A percentile compares a stretch with the other conserved stretches of the same genome.
Evolutionary conservation across 75 land plant genomes (phyloP).

Genomic region (Selaginella moellendorffii): DNA sequence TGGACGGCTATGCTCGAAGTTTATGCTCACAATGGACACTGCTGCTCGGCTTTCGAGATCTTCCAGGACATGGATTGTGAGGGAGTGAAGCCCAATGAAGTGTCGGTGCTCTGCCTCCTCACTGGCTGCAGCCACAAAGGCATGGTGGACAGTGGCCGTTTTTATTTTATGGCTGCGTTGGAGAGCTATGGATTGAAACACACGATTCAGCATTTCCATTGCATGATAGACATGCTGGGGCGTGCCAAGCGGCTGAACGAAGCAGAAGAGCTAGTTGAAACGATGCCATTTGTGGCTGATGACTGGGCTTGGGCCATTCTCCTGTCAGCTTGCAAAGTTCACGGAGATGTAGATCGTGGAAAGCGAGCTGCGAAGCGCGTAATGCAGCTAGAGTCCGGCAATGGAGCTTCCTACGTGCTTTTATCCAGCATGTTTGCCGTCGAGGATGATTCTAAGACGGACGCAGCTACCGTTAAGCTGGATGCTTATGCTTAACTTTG

Average conservation of each 20-base stretch:
- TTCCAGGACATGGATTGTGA: neutral
- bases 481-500: neutral
- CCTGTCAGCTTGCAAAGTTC: conserved; percentile 11
- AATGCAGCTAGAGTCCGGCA: neutral
- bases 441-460: too few relatives aligned
- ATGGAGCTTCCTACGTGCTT: neutral
- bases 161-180: neutral
- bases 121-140: conserved; percentile 13
- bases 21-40: conserved; percentile 4
- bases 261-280: conserved; percentile 11
- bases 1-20: conserved; percentile 5
- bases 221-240: conserved; percentile 17
- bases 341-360: conserved; percentile 14
- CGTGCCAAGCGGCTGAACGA: conserved; percentile 7
- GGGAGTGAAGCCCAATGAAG: neutral
- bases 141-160: conserved; percentile 11
- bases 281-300: conserved; percentile 11
- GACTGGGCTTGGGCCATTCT: conserved; percentile 4
- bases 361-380: neutral
- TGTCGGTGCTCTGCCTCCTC: neutral
- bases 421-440: neutral
- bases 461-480: neutral
- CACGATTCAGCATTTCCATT: conserved; percentile 12
- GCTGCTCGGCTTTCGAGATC: neutral
- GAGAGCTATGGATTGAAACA: conserved; percentile 7